phyloP scores from a whole-genome alignment of 805 yeast species.

The Spathaspora girioi region DNA sequence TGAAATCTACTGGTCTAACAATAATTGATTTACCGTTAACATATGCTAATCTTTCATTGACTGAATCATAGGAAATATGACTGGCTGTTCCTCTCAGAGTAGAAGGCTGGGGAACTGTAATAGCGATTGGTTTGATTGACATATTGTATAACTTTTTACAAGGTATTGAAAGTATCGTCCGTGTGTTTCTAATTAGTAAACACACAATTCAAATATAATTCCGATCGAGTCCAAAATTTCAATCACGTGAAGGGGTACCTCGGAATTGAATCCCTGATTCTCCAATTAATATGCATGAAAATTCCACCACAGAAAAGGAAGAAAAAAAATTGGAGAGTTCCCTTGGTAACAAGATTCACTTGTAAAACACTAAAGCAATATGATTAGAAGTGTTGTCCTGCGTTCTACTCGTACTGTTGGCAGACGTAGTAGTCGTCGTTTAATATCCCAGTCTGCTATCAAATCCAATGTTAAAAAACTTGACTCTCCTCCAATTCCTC shows the following conservation, averaged over 20 bases:
- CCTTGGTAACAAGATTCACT: neutral
- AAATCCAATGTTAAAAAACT: constrained; percentile 1
- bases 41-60: constrained; percentile 70
- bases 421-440: constrained; percentile 6
- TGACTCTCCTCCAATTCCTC: constrained; percentile 4
- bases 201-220: neutral
- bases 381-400: constrained; percentile 5
- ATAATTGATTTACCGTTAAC: constrained; percentile 78
- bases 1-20: constrained; percentile 57
- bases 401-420: constrained; percentile 1
- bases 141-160: too few relatives aligned
- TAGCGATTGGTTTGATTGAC: constrained; percentile 25
- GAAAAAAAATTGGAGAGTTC: neutral
- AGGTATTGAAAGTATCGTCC: too few relatives aligned
- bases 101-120: constrained; percentile 74
- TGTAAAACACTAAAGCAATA: neutral
- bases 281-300: neutral
- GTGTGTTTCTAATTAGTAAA: too few relatives aligned
- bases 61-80: constrained; percentile 70
- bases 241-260: neutral
- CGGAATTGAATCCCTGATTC: neutral
- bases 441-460: constrained; percentile 4
- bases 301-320: neutral
- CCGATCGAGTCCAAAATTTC: neutral
- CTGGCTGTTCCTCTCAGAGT: constrained; percentile 70